Evolutionary conservation across 768 basidiomycete species (phyloP), one percentile per base, ranked within the genome.

Genomic region (Kwoniella shandongensis): DNA sequence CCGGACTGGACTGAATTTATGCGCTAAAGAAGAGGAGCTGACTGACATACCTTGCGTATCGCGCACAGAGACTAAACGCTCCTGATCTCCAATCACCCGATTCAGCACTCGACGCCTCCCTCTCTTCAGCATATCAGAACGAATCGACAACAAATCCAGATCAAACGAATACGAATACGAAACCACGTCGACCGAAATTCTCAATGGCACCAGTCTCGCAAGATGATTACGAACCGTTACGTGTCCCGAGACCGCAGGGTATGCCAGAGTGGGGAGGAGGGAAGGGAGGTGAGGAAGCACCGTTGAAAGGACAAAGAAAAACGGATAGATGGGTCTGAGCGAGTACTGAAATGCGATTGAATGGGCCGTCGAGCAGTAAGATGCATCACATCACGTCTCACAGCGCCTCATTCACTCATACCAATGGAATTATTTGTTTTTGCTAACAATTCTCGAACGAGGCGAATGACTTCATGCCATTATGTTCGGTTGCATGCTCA

Each of bases 261-360:
- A 78, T 90, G n/a, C 89, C 90, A 0, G 91, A 94, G 73, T 94
- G 91, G 93, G 93, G 92, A 25, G 56, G 57, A 27, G 42, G 49
- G n/a, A 46, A 50, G 5, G 57, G 22, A 4, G 48, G 46, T 30
- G 68, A 69, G 39, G 73, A 75, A 40, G 68, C 61, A 29, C 70
- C 67, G 27, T 23, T 66, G n/a, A 67, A 64, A 50, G 72, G 67
- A 18, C 47, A 57, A 49, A 35, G 70, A 49, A 67, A 62, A 54
- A 57, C 60, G 36, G 66, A 69, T 61, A 57, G 68, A 39, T 66
- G 67, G 68, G 65, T 69, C 25, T 72, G 32, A 32, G n/a, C n/a
- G n/a, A n/a, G n/a, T n/a, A n/a, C n/a, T 13, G 32, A 32, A 32
- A 6, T 32, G 32, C 32, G n/a, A 30, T n/a, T n/a, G n/a, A n/a